phyloP scores from a whole-genome alignment of 768 basidiomycete species.

The Agrocybe praecox region DNA sequence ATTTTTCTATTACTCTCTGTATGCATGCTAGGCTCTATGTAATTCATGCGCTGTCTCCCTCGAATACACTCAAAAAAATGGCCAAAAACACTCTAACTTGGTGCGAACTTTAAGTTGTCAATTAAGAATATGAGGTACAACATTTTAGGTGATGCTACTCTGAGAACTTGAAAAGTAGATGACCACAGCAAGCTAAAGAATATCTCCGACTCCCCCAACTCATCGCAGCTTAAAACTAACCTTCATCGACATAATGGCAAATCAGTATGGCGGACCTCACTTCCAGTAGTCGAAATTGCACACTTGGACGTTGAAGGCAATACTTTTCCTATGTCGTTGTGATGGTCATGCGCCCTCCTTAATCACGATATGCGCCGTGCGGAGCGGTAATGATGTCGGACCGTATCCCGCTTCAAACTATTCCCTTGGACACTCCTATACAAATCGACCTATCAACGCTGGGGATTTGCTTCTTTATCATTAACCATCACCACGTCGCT shows the following conservation, averaged over 20 bases:
- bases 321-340: too few species aligned
- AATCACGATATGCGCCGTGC: not conserved
- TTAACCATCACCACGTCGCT: not conserved
- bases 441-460: not conserved
- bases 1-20: slow-evolving; percentile 22
- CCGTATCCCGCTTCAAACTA: not conserved
- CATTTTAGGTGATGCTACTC: not conserved
- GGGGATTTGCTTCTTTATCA: not conserved
- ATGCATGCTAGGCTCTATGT: slow-evolving; percentile 39
- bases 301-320: too few species aligned
- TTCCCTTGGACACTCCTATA: not conserved
- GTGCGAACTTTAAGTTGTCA: slow-evolving; percentile 9
- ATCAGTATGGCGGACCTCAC: too few species aligned
- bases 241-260: too few species aligned
- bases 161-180: too few species aligned
- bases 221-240: too few species aligned
- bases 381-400: not conserved
- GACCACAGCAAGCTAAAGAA: too few species aligned
- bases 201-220: too few species aligned
- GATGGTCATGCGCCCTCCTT: not conserved
- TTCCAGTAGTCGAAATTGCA: too few species aligned
- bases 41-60: slow-evolving; percentile 31
- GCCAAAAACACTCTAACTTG: slow-evolving; percentile 14
- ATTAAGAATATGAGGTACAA: slow-evolving; percentile 1
- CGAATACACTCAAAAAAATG: slow-evolving; percentile 37